Percentiles rank a stretch among this genome's conserved stretches.
These are phyloP conservation scores for Penicillium argentinense DNA, from an alignment of 495 filamentous ascomycete species.

Conservation along the genomic window DNA sequence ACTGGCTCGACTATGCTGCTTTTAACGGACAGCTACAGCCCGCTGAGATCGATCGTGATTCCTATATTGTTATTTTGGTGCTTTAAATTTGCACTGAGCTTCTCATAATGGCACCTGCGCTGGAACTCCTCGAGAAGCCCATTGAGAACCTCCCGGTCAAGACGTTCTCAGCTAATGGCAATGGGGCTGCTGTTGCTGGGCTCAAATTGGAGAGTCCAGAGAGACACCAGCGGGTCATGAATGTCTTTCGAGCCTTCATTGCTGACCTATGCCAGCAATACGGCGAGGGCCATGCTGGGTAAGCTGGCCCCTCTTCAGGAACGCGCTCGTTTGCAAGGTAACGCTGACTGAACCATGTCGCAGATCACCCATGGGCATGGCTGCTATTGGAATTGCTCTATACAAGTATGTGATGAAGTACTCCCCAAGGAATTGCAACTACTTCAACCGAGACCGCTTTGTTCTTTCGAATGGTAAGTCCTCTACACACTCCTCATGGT, in stretches of 20 bases:
- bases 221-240: constrained; percentile 42
- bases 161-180: neutral
- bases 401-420: constrained; percentile 88
- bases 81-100: no score
- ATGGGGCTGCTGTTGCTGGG: neutral
- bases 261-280: constrained; percentile 58
- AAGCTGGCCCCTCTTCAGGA: neutral
- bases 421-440: constrained; percentile 86
- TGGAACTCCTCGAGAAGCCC: constrained; percentile 13
- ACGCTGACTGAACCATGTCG: neutral
- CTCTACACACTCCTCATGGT: neutral
- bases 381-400: constrained; percentile 79
- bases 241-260: constrained; percentile 49
- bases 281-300: constrained; percentile 56
- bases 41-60: no score
- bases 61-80: no score
- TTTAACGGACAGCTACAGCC: no score
- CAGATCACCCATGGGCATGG: constrained; percentile 49
- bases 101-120: constrained; percentile 10
- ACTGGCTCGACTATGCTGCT: no score
- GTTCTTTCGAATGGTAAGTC: constrained; percentile 60
- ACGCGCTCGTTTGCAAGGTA: neutral
- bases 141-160: constrained; percentile 4
- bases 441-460: constrained; percentile 85
- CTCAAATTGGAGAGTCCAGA: constrained; percentile 1